Evolutionary conservation across 352 stramenopile species (phyloP).

Genomic region (Phytophthora quininea): DNA sequence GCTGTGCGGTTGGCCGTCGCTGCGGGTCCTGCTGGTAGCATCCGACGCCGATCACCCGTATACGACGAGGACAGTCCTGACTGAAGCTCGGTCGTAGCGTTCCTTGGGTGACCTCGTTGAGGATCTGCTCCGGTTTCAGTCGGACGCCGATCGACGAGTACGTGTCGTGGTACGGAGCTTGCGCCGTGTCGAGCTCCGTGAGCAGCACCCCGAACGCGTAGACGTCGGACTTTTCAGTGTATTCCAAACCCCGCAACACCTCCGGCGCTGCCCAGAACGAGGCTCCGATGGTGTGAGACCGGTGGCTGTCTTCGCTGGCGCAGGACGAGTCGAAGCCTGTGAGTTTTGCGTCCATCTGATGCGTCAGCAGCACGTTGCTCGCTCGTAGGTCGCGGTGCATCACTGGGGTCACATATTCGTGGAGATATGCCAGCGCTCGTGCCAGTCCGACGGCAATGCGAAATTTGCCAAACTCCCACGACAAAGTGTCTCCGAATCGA

Average conservation of each 20-base stretch:
- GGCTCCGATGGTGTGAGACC: constrained; percentile 14
- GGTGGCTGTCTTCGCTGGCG: constrained; percentile 28
- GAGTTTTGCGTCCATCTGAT: constrained; percentile 39
- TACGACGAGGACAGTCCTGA: constrained; percentile 40
- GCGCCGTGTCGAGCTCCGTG: constrained; percentile 37
- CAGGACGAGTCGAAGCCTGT: constrained; percentile 46
- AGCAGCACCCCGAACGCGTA: constrained; percentile 50
- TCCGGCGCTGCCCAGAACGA: constrained; percentile 45
- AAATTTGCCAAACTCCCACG: constrained; percentile 36
- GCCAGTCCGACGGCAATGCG: constrained; percentile 38
- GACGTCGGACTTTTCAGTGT: constrained; percentile 38
- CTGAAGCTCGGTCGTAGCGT: constrained; percentile 53
- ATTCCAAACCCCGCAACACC: constrained; percentile 30
- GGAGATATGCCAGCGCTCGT: constrained; percentile 43
- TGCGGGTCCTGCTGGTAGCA: constrained; percentile 52
- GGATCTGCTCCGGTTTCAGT: constrained; percentile 47
- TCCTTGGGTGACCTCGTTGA: constrained; percentile 53
- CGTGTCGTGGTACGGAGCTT: constrained; percentile 35
- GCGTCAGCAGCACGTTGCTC: constrained; percentile 42
- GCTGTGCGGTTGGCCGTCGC: constrained; percentile 33
- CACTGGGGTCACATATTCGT: constrained; percentile 28
- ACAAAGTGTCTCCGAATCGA: constrained; percentile 5
- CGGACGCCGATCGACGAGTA: constrained; percentile 26
- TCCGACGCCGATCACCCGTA: constrained; percentile 43
- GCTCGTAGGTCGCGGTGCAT: constrained; percentile 54